Evolutionary conservation across 345 rosid genomes (phyloP).

Genomic region (Camelina laxa): DNA sequence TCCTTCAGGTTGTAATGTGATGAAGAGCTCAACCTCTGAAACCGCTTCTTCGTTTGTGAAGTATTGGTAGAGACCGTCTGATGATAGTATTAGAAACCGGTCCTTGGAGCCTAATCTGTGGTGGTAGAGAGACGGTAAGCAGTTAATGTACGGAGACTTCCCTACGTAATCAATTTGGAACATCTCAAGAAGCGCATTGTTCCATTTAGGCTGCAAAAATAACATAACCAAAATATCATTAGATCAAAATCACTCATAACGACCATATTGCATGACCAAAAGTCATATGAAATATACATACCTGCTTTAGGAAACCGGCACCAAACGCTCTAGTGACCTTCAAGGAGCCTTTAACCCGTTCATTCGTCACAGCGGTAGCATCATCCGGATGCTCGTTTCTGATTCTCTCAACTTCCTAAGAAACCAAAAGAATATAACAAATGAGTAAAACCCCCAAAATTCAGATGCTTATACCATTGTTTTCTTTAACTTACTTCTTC

Average conservation of each 20-base stretch:
- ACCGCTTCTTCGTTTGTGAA: conserved; percentile 91
- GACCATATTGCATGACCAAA: not conserved
- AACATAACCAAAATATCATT: conserved; percentile 1
- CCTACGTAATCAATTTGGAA: conserved; percentile 89
- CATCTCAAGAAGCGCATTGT: conserved; percentile 84
- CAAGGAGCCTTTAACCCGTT: conserved; percentile 90
- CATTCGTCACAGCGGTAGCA: conserved; percentile 66
- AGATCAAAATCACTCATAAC: not conserved
- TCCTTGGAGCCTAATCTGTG: conserved; percentile 78
- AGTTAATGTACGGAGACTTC: conserved; percentile 70
- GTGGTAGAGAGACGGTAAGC: conserved; percentile 76
- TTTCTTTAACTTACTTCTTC: conserved; percentile 61
- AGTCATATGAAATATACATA: conserved; percentile 25
- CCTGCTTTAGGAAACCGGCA: conserved; percentile 95
- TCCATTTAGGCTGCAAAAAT: conserved; percentile 84
- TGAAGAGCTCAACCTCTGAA: conserved; percentile 80
- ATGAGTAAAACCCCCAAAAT: not conserved
- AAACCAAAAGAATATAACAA: conserved; percentile 24
- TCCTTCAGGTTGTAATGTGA: conserved; percentile 85
- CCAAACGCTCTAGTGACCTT: conserved; percentile 98
- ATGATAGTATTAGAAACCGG: conserved; percentile 75
- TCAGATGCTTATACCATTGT: not conserved
- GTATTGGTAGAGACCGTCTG: conserved; percentile 92
- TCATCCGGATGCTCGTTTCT: conserved; percentile 84
- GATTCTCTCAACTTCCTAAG: conserved; percentile 89